Base-by-base conservation (phyloP, 179 eudicot species). In the Monotropa hypopitys region DNA sequence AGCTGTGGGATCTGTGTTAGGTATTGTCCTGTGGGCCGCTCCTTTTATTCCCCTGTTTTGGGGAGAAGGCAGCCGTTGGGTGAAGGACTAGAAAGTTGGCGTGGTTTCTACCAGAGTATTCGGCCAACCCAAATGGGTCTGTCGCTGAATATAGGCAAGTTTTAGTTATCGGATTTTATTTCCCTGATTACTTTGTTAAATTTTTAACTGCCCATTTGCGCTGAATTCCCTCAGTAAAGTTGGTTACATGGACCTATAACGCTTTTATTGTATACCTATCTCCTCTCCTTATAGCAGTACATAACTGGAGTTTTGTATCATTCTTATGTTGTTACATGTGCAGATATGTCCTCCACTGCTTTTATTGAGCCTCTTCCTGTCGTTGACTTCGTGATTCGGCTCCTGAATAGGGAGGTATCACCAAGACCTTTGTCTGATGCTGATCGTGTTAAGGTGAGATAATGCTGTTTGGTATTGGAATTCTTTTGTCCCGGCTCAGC, bases 261-360 rank as follows among this genome's bases (percentile, higher is more conserved):
- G 33, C 65, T 30, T 59, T 26, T 26, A 26, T 26, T 15, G 16
- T 26, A 23, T 15, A 3, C 65, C 33, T 23, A 26, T 59, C 18
- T 28, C 66, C 38, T 61, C 38, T 61, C 35, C 16, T 1, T 61
- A 6, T 23, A 57, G 35, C 0, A 59, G 65, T 59, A n/a, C 0
- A 26, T 26, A 12, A 59, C 32, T 26, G 33, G 28, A 4, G 28
- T 59, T 59, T 59, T 3, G 18, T 12, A 28, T 28, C 15, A 51
- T 8, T 21, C 30, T 11, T 61, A 56, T 0, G 3, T 61, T 18
- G 35, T 61, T 61, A 8, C 38, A 26, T 68, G 51, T 84, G 84
- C 91, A 95, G 99, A 95, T 80, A 91, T 93, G 97, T 95, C 99
- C n/a, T 91, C 99, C 42, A 95, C 97, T 73, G 97, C 99, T 26